Conservation (phyloP, 352 stramenopile species). For the Achlya hypogyna region DNA sequence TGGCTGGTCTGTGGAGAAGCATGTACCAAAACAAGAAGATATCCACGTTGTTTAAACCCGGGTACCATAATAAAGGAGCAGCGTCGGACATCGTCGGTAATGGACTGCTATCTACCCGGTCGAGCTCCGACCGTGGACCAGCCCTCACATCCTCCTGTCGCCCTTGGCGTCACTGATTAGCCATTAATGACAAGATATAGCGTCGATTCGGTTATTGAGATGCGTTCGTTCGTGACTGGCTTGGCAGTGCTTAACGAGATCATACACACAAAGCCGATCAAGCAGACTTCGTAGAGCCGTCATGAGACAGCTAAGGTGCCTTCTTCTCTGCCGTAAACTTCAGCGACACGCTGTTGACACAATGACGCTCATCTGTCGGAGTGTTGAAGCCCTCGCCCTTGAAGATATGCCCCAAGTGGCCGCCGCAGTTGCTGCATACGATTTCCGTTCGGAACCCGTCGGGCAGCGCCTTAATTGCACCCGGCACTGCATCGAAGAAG, state of each 20-base stretch:
- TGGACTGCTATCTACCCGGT: neutral
- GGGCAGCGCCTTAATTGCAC: slow-evolving; percentile 68
- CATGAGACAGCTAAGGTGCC: no score
- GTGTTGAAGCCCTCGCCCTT: slow-evolving; percentile 84
- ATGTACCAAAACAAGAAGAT: slow-evolving; percentile 38
- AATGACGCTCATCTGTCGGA: slow-evolving; percentile 82
- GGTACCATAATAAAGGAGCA: neutral
- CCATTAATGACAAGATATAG: no score
- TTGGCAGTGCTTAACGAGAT: no score
- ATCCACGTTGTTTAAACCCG: slow-evolving; percentile 16
- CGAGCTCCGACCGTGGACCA: neutral
- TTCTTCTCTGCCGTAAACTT: slow-evolving; percentile 52
- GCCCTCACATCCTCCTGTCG: neutral
- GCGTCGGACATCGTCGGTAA: neutral
- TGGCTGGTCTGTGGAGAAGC: slow-evolving; percentile 80
- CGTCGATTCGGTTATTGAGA: no score
- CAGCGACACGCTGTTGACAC: slow-evolving; percentile 86
- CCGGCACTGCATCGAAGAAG: slow-evolving; percentile 85
- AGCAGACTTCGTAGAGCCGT: no score
- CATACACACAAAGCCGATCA: no score
- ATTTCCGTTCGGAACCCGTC: slow-evolving; percentile 80
- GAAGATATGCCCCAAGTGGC: slow-evolving; percentile 88
- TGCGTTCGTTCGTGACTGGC: no score
- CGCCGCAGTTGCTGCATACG: slow-evolving; percentile 80
- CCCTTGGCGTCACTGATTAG: neutral